These are phyloP conservation scores for Cladosporium sp. DNA, from an alignment of 2,329 filamentous ascomycete species.

Conservation along the genomic window DNA sequence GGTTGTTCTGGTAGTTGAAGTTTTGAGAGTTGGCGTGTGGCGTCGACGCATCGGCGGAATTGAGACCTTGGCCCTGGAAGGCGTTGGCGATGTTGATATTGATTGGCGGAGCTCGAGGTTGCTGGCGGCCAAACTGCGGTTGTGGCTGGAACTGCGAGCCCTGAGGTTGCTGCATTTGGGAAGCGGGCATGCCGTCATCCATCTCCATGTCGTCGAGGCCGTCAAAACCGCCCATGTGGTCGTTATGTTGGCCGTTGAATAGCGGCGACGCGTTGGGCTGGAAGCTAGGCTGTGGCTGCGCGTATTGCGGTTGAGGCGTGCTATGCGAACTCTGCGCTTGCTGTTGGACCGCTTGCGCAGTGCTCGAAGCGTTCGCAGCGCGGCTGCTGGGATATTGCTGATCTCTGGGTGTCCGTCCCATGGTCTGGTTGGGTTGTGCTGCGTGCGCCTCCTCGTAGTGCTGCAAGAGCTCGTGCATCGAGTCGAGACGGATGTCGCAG, in stretches of 20 bases:
- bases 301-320: slow-evolving; percentile 17
- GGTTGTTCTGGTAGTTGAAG: slow-evolving; percentile 80
- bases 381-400: slow-evolving; percentile 30
- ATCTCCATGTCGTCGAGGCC: slow-evolving; percentile 93
- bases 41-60: slow-evolving; percentile 79
- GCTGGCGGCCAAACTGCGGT: slow-evolving; percentile 50
- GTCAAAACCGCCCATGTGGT: slow-evolving; percentile 31
- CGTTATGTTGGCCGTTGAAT: slow-evolving; percentile 27
- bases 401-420: slow-evolving; percentile 33
- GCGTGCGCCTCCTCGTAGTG: slow-evolving; percentile 96
- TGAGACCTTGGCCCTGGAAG: slow-evolving; percentile 63
- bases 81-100: slow-evolving; percentile 74
- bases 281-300: slow-evolving; percentile 15
- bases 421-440: slow-evolving; percentile 42
- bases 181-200: slow-evolving; percentile 68
- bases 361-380: slow-evolving; percentile 29
- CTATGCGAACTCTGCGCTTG: slow-evolving; percentile 25
- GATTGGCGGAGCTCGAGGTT: slow-evolving; percentile 59
- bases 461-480: slow-evolving; percentile 87
- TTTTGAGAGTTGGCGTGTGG: slow-evolving; percentile 60
- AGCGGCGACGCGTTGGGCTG: slow-evolving; percentile 21
- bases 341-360: slow-evolving; percentile 30
- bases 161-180: slow-evolving; percentile 37
- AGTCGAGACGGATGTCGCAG: slow-evolving; percentile 82
- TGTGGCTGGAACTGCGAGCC: slow-evolving; percentile 39